Base-by-base conservation (phyloP, 495 filamentous ascomycete species). In the Peziza echinospora region DNA sequence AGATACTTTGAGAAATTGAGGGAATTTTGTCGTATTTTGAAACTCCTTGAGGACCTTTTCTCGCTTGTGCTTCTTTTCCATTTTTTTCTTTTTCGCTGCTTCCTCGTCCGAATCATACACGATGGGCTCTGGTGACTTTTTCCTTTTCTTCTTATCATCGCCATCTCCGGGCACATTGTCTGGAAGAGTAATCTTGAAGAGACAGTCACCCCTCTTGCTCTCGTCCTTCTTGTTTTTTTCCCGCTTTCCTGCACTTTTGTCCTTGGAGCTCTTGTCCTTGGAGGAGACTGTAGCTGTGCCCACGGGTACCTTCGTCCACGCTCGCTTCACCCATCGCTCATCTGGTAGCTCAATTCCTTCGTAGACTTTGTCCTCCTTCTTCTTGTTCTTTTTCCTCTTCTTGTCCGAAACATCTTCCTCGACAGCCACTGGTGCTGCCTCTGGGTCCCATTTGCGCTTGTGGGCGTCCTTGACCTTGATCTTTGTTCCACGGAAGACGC, bases 401-500 rank as follows among this genome's bases (percentile, higher is more conserved):
- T 56, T 60, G 49, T 60, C 56, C 23, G 60, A 58, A 17, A 54
- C 53, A 45, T 60, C 53, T 58, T 53, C 51, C 34, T 43, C 61
- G 41, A 66, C 62, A 22, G 52, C 24, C 11, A 26, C 53, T 47
- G 48, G 52, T 51, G 69, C 76, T 1, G 22, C 24, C 63, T 62
- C 11, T 16, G 51, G 49, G 9, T 47, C 17, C 45, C 45, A 47
- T 16, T 39, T 46, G 43, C 69, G 63, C 1, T 80, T 75, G 13
- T 71, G 72, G 16, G 89, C 87, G 16, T 75, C 70, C 52, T 93
- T 82, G 26, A 97, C 71, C 41, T 75, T 72, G 49, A 96, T 73
- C 60, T 93, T 96, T 37, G 71, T 68, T 25, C 89, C 89, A 48
- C 78, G 91, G 21, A 96, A 64, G 11, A 84, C 77, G 5, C 78